Percentiles rank a stretch among this genome's conserved stretches.
These are phyloP conservation scores for Paecilomyces sp. DNA, from an alignment of 2,329 filamentous ascomycete genomes.

Conservation along the genomic window DNA sequence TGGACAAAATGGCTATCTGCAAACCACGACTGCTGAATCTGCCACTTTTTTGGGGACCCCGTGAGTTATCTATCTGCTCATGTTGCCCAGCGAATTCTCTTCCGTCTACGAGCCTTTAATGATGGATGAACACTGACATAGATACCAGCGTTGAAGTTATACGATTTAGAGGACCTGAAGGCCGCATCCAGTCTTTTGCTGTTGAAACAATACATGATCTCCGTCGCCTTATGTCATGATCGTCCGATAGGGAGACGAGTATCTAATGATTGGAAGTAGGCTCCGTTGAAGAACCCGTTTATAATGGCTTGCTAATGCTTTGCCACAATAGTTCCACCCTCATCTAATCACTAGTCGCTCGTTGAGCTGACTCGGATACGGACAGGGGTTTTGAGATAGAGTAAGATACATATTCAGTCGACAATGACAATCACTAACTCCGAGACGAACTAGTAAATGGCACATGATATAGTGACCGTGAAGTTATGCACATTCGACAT, in stretches of 20 bases:
- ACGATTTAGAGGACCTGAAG: not conserved
- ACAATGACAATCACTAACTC: not conserved
- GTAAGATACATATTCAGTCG: not conserved
- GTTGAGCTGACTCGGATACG: not conserved
- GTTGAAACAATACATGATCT: not conserved
- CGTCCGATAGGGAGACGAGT: not conserved
- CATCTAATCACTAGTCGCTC: not conserved
- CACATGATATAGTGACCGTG: not conserved
- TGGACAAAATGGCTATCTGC: not conserved
- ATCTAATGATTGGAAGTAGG: not conserved
- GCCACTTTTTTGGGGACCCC: not conserved
- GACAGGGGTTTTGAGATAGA: not conserved
- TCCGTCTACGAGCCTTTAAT: not conserved
- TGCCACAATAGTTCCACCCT: not conserved
- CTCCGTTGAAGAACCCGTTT: not conserved
- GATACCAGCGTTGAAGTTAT: not conserved
- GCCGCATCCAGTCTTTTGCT: not conserved
- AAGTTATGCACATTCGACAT: not conserved
- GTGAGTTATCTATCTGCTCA: not conserved
- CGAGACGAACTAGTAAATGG: not conserved
- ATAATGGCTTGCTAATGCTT: not conserved
- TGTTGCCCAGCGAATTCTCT: not conserved
- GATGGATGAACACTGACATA: not conserved
- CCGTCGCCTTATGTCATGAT: not conserved
- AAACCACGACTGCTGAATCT: not conserved